Conservation (phyloP, 2,329 filamentous ascomycete genomes). For the Fusarium algeriense region DNA sequence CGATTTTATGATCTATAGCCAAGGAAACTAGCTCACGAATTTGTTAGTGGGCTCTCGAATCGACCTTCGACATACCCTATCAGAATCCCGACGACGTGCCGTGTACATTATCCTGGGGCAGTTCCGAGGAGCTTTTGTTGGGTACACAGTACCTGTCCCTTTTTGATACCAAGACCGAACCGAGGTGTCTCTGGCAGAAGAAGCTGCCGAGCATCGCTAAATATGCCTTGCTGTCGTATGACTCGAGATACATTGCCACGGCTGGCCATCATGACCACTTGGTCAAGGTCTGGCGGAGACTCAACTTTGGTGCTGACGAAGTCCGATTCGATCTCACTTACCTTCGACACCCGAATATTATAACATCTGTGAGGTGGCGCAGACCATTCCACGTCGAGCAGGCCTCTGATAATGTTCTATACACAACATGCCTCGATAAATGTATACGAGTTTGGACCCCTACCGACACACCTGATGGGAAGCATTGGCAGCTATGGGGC, state of each 20-base stretch:
- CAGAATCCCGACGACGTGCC: constrained; percentile 50
- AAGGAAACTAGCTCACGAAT: constrained; percentile 40
- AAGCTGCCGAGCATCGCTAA: constrained; percentile 78
- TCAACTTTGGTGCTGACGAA: constrained; percentile 85
- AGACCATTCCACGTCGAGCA: constrained; percentile 82
- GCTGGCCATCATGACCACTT: constrained; percentile 82
- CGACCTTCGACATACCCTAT: constrained; percentile 63
- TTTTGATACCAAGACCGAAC: constrained; percentile 65
- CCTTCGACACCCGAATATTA: constrained; percentile 81
- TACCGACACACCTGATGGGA: constrained; percentile 76
- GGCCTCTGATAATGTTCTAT: constrained; percentile 86
- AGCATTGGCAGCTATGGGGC: constrained; percentile 83
- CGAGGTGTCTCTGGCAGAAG: constrained; percentile 78
- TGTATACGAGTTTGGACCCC: constrained; percentile 86
- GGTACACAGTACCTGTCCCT: constrained; percentile 78
- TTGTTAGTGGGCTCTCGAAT: constrained; percentile 72
- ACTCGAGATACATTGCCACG: constrained; percentile 88
- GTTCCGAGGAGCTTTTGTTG: constrained; percentile 84
- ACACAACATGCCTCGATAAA: constrained; percentile 87
- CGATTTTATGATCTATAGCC: not conserved
- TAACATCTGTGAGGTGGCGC: constrained; percentile 91
- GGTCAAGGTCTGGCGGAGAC: constrained; percentile 91
- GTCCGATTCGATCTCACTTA: constrained; percentile 92
- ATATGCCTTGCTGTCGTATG: constrained; percentile 84
- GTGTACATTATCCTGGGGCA: constrained; percentile 83